Evolutionary conservation across 306 rosid species (phyloP).

Genomic region (Cicer judaicum): DNA sequence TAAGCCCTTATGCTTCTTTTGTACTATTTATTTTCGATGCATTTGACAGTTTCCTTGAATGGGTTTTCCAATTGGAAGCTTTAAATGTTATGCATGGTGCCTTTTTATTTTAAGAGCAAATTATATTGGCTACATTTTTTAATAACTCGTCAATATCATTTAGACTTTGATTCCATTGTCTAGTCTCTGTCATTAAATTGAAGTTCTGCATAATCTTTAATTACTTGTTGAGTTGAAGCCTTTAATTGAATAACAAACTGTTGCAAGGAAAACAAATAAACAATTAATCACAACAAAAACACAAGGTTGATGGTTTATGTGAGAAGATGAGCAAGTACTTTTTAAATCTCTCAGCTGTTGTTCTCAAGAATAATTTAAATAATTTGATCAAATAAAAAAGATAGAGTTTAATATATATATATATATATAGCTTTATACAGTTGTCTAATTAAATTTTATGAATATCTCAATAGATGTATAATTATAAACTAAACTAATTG

Average conservation of each 20-base stretch:
- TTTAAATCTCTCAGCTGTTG: not conserved
- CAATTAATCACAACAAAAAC: not conserved
- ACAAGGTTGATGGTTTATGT: not conserved
- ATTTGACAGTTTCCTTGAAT: not conserved
- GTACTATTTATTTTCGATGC: not conserved
- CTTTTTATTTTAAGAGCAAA: not conserved
- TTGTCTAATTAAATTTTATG: no score
- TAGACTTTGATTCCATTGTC: no score
- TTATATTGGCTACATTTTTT: no score
- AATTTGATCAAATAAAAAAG: not conserved
- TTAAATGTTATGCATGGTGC: not conserved
- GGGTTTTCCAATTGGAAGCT: not conserved
- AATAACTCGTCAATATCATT: no score
- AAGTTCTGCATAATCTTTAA: no score
- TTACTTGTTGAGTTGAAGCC: no score
- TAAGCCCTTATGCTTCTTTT: not conserved
- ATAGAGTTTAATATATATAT: no score
- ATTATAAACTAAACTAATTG: not conserved
- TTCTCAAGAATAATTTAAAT: not conserved
- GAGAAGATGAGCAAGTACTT: not conserved
- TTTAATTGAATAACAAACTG: no score
- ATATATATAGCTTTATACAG: no score
- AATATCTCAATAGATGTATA: no score
- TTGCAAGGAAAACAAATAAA: no score
- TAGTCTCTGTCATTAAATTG: no score